These are phyloP conservation scores for Fragilaria radians DNA, from an alignment of 108 stramenopile species.

Conservation along the genomic window DNA sequence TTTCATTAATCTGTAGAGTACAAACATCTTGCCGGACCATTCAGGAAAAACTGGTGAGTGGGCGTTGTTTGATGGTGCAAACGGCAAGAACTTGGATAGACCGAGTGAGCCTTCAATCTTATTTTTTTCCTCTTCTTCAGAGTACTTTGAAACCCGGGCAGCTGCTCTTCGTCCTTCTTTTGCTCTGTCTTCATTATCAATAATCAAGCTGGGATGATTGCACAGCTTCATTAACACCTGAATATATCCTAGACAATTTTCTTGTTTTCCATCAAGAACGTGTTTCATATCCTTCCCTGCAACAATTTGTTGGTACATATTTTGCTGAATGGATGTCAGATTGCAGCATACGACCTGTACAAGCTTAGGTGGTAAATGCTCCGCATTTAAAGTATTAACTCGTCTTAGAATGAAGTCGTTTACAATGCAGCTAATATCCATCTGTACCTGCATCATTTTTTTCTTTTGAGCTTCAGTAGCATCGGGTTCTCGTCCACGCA, in stretches of 20 bases:
- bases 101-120: conserved; percentile 70
- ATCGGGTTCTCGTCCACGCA: conserved; percentile 93
- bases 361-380: conserved; percentile 97
- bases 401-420: conserved; percentile 95
- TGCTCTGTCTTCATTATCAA: conserved; percentile 49
- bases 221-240: conserved; percentile 95
- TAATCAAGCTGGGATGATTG: conserved; percentile 89
- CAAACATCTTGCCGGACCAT: conserved; percentile 93
- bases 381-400: conserved; percentile 94
- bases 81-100: conserved; percentile 75
- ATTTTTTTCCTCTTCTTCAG: conserved; percentile 56
- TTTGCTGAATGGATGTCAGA: conserved; percentile 89
- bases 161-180: conserved; percentile 37
- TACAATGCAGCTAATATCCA: conserved; percentile 85
- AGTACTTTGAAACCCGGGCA: conserved; percentile 58
- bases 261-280: conserved; percentile 95
- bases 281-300: conserved; percentile 91
- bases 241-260: conserved; percentile 91
- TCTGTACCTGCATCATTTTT: conserved; percentile 78
- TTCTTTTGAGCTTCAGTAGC: conserved; percentile 83
- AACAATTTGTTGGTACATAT: conserved; percentile 93
- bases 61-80: conserved; percentile 34
- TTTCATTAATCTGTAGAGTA: conserved; percentile 87
- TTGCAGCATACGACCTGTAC: conserved; percentile 98
- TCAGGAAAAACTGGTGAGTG: conserved; percentile 79